Evolutionary conservation across 108 stramenopile species (phyloP).

Genomic region (Nitzschia inconspicua): DNA sequence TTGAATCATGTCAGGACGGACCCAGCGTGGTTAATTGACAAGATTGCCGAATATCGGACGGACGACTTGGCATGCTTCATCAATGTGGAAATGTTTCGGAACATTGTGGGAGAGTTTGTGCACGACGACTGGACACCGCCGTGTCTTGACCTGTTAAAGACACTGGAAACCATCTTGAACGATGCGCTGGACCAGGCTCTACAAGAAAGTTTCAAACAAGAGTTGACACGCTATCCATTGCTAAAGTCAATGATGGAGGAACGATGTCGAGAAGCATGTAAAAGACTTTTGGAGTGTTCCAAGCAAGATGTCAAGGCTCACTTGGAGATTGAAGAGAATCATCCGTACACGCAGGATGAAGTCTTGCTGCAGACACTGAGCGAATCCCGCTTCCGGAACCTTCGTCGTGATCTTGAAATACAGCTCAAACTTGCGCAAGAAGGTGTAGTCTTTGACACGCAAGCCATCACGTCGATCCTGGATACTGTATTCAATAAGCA

Average conservation of each 20-base stretch:
- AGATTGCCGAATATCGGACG: slow-evolving; percentile 51
- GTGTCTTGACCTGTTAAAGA: slow-evolving; percentile 17
- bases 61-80: slow-evolving; percentile 68
- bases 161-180: slow-evolving; percentile 10
- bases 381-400: slow-evolving; percentile 37
- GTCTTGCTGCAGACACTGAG: slow-evolving; percentile 52
- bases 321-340: slow-evolving; percentile 45
- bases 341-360: slow-evolving; percentile 67
- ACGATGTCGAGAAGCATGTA: slow-evolving; percentile 6
- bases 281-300: slow-evolving; percentile 31
- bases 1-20: slow-evolving; percentile 43
- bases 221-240: slow-evolving; percentile 24
- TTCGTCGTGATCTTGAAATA: slow-evolving; percentile 49
- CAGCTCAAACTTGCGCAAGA: slow-evolving; percentile 37
- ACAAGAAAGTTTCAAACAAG: background rate
- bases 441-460: slow-evolving; percentile 31
- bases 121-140: slow-evolving; percentile 59
- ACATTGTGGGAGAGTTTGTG: slow-evolving; percentile 59
- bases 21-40: slow-evolving; percentile 52
- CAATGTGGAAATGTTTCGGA: slow-evolving; percentile 61
- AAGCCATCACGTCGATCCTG: slow-evolving; percentile 37
- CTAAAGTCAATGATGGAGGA: slow-evolving; percentile 26
- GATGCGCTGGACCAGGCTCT: slow-evolving; percentile 2
- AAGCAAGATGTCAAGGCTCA: slow-evolving; percentile 40
- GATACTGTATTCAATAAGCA: slow-evolving; percentile 54